These are phyloP conservation scores for Eucalyptus curtisii DNA, from an alignment of 345 rosid species.

Conservation along the genomic window DNA sequence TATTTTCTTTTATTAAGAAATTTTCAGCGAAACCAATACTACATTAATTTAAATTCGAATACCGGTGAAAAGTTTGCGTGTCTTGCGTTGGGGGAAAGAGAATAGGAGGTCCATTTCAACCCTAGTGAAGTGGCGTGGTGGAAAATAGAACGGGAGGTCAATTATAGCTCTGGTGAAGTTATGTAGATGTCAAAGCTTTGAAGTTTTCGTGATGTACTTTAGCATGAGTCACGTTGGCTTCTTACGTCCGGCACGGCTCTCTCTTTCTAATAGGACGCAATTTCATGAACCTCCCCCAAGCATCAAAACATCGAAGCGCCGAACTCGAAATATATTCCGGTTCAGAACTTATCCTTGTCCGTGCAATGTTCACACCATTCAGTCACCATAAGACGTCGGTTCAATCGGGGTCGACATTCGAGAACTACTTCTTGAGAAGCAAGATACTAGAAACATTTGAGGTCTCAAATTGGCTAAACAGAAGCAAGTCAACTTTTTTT, in stretches of 20 bases:
- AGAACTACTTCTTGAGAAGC: background rate
- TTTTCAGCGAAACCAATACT: background rate
- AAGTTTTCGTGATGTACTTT: background rate
- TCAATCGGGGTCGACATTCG: background rate
- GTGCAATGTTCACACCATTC: background rate
- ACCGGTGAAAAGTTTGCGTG: background rate
- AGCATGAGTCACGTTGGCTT: background rate
- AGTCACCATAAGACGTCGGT: background rate
- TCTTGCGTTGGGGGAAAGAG: background rate
- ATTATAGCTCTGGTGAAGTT: background rate
- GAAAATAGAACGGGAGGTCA: background rate
- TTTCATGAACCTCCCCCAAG: background rate
- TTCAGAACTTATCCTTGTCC: background rate
- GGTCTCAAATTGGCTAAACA: background rate
- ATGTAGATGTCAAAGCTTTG: background rate
- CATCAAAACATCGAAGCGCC: background rate
- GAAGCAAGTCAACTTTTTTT: background rate
- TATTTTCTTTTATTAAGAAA: background rate
- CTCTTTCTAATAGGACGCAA: background rate
- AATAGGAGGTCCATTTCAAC: background rate
- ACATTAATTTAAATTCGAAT: background rate
- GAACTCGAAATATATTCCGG: rapidly evolving
- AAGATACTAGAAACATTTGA: no score
- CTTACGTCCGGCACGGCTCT: background rate
- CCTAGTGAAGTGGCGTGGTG: background rate